Conservation (phyloP, 202 grass and related monocot genomes). For the Cymbopogon flexuosus region DNA sequence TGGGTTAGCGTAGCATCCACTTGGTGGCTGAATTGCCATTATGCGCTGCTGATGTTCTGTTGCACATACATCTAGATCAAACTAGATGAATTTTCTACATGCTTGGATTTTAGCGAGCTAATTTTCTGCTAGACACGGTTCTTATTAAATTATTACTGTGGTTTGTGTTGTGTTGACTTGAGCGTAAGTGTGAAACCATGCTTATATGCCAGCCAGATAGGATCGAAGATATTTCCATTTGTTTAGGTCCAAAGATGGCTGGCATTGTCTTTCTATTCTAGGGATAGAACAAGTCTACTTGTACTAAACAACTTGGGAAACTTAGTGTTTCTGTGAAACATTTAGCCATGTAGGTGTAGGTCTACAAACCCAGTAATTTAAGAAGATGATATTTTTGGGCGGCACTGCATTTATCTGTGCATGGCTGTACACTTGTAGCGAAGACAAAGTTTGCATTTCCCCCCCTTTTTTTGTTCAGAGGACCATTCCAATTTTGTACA, state of each 20-base stretch:
- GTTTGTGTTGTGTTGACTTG: slow-evolving; percentile 29
- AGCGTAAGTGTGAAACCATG: slow-evolving; percentile 27
- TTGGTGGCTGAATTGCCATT: slow-evolving; percentile 4
- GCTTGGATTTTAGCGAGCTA: neutral
- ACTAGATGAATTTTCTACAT: slow-evolving; percentile 21
- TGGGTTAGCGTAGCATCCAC: neutral
- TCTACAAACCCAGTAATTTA: neutral
- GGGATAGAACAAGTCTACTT: neutral
- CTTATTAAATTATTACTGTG: slow-evolving; percentile 1
- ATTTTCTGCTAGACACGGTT: neutral
- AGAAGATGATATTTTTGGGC: neutral
- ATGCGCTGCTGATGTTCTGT: neutral
- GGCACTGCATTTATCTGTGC: neutral
- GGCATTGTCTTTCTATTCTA: slow-evolving; percentile 32
- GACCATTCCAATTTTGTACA: neutral
- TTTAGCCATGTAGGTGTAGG: neutral
- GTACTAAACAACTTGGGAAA: slow-evolving; percentile 4
- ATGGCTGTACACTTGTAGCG: neutral
- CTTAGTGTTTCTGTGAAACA: slow-evolving; percentile 2
- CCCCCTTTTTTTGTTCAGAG: neutral
- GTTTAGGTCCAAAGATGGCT: slow-evolving; percentile 18
- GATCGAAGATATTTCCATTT: slow-evolving; percentile 16
- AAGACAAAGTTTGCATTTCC: neutral
- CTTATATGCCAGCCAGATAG: slow-evolving; percentile 11
- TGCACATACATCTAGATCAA: neutral